phyloP scores from a whole-genome alignment of 148 eudicot species.

The Fagopyrum tataricum region DNA sequence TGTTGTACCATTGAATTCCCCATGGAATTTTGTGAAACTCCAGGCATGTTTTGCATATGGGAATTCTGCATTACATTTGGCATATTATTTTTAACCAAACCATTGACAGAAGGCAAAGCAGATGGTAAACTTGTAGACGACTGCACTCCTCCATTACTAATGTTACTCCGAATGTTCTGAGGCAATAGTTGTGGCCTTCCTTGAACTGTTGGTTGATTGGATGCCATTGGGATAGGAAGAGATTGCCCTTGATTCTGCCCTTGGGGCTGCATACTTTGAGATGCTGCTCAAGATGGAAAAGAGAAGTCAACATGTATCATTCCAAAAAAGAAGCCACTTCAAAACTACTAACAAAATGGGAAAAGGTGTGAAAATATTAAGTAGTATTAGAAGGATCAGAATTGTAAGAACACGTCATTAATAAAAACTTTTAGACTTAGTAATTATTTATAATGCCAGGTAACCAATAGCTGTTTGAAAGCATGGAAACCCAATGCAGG shows the following conservation, averaged over 20 bases:
- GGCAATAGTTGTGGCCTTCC: conserved; percentile 52
- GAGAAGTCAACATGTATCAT: background rate
- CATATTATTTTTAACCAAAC: conserved; percentile 50
- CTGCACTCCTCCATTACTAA: conserved; percentile 47
- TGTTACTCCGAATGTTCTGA: conserved; percentile 58
- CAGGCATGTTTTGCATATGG: conserved; percentile 52
- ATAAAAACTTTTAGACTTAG: too few species aligned
- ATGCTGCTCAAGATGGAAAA: conserved; percentile 19
- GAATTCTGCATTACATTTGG: conserved; percentile 61
- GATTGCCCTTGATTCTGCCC: conserved; percentile 56
- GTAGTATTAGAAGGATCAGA: too few species aligned
- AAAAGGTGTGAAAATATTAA: background rate
- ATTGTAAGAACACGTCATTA: too few species aligned
- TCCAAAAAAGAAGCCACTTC: background rate
- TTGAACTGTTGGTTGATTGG: conserved; percentile 63
- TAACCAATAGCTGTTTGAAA: too few species aligned
- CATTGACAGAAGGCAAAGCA: conserved; percentile 44
- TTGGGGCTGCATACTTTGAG: conserved; percentile 62
- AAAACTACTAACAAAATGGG: background rate
- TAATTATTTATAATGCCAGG: too few species aligned
- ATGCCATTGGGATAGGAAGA: conserved; percentile 47
- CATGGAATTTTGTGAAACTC: conserved; percentile 54
- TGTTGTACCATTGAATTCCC: conserved; percentile 62
- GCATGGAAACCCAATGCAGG: too few species aligned
- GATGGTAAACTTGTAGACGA: conserved; percentile 56